Percentiles rank a stretch among this genome's conserved stretches.
Conservation (phyloP, 352 stramenopile genomes). For the Thalassiosira livingstoniorum region DNA sequence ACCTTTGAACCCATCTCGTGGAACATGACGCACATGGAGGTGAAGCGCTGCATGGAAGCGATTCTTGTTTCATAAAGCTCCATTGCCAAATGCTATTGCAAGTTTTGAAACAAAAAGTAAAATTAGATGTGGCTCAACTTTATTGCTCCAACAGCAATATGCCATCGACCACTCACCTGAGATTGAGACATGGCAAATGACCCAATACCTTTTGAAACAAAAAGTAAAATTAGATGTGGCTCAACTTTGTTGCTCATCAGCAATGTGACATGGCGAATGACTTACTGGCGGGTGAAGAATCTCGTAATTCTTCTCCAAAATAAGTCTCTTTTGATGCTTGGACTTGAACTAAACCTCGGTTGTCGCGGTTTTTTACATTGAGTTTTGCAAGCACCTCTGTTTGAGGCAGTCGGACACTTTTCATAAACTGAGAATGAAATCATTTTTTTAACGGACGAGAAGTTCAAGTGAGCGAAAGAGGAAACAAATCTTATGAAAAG, state of each 20-base stretch:
- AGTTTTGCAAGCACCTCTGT: conserved; percentile 49
- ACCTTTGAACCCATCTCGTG: conserved; percentile 75
- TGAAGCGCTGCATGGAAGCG: conserved; percentile 77
- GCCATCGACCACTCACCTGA: no score
- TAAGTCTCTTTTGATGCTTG: conserved; percentile 69
- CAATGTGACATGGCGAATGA: no score
- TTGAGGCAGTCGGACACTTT: background rate
- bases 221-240: no score
- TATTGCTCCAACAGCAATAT: no score
- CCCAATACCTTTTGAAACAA: conserved; percentile 9
- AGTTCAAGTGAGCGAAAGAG: background rate
- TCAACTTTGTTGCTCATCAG: no score
- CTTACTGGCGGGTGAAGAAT: no score
- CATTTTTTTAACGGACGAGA: background rate
- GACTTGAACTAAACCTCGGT: conserved; percentile 70
- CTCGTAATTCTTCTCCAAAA: conserved; percentile 71
- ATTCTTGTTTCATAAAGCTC: conserved; percentile 81
- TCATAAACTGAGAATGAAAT: background rate
- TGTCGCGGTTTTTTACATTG: conserved; percentile 64
- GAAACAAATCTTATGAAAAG: background rate
- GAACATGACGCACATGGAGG: conserved; percentile 81
- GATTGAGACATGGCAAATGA: conserved; percentile 49
- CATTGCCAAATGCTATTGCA: conserved; percentile 66
- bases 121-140: no score
- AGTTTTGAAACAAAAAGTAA: no score